Conservation (phyloP, 169 alveolate genomes). For the Plasmodium gallinaceum region DNA sequence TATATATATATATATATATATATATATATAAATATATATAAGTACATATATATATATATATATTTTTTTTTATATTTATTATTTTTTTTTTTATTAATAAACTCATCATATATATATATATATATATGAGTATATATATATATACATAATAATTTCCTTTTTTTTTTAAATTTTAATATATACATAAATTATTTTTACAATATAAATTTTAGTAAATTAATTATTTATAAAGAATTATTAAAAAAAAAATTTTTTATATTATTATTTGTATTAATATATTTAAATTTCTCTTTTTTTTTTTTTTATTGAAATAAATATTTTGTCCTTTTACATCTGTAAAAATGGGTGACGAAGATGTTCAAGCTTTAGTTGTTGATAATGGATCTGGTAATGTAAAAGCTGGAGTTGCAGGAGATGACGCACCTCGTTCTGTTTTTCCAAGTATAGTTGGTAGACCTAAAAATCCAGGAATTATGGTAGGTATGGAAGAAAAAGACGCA, state of each 20-base stretch:
- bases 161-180: slow-evolving; percentile 43
- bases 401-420: slow-evolving; percentile 99
- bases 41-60: slow-evolving; percentile 19
- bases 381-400: slow-evolving; percentile 99
- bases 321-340: slow-evolving; percentile 18
- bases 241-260: not conserved
- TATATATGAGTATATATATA: too few relatives aligned
- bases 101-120: too few relatives aligned
- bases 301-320: not conserved
- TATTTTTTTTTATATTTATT: slow-evolving; percentile 7
- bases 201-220: slow-evolving; percentile 16
- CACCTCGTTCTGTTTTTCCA: slow-evolving; percentile 99
- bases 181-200: slow-evolving; percentile 19
- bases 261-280: not conserved
- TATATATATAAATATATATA: slow-evolving; percentile 8
- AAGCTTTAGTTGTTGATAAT: slow-evolving; percentile 98
- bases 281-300: not conserved
- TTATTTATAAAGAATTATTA: slow-evolving; percentile 17
- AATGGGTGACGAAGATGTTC: slow-evolving; percentile 80
- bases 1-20: too few relatives aligned
- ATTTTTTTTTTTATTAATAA: slow-evolving; percentile 11
- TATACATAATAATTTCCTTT: not conserved
- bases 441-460: slow-evolving; percentile 99
- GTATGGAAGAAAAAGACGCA: slow-evolving; percentile 97
- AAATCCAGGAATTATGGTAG: slow-evolving; percentile 96